These are phyloP conservation scores for Pichia sp. DNA, from an alignment of 1,139 yeast species.

Conservation along the genomic window DNA sequence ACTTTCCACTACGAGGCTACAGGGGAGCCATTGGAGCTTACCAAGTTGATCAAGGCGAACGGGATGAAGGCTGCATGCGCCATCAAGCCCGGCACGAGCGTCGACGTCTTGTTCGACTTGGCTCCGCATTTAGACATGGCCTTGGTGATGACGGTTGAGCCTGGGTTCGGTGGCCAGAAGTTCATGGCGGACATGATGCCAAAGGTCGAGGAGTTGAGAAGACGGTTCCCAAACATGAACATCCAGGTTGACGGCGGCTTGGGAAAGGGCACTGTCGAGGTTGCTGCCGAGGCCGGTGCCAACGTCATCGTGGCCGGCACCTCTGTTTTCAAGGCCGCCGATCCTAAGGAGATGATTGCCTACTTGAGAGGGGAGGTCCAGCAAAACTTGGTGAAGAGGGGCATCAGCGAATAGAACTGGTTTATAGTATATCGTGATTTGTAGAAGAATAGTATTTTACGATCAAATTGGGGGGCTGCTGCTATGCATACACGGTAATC, in stretches of 20 bases:
- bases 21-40: constrained; percentile 66
- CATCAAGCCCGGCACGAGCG: constrained; percentile 89
- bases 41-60: constrained; percentile 64
- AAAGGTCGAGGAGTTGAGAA: constrained; percentile 75
- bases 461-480: too few relatives aligned
- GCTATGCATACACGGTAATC: too few relatives aligned
- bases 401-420: constrained; percentile 21
- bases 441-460: too few relatives aligned
- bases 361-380: constrained; percentile 61
- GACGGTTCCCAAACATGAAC: constrained; percentile 65
- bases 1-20: constrained; percentile 97
- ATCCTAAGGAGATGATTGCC: constrained; percentile 69
- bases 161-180: constrained; percentile 98
- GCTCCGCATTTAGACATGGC: constrained; percentile 78
- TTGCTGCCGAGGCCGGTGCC: constrained; percentile 93
- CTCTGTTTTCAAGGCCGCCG: constrained; percentile 74
- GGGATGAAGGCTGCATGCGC: constrained; percentile 97
- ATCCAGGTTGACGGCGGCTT: constrained; percentile 98
- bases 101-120: constrained; percentile 74
- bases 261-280: constrained; percentile 74
- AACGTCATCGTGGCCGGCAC: constrained; percentile 98
- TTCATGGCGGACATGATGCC: constrained; percentile 97
- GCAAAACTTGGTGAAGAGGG: constrained; percentile 24
- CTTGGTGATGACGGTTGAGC: constrained; percentile 96
- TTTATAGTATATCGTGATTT: too few relatives aligned